Evolutionary conservation across 2,329 filamentous ascomycete species (phyloP), one percentile per base, ranked within the genome.

Genomic region (Colletotrichum eleusines): DNA sequence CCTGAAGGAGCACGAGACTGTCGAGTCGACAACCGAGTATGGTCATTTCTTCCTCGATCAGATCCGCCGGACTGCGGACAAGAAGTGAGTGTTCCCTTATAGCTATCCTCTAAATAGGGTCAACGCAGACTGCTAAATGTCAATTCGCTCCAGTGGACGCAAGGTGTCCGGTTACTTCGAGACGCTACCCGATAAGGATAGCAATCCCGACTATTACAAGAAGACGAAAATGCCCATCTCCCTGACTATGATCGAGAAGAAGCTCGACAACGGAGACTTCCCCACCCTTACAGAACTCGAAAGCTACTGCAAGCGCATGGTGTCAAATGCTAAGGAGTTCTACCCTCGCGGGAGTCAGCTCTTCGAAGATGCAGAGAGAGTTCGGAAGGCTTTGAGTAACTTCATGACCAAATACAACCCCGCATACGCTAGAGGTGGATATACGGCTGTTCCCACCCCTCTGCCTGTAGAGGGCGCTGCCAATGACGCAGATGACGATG

Each of bases 371-470:
- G 94, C 94, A 11, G 94, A 97, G 80, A 90, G 94, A 59, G 88
- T 97, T 55, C 88, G 94, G 57, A 97, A 97, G 81, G 91, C 94
- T 3, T 86, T 95, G 50, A 95, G 92, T 79, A 95, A 95, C 76
- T 94, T 90, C 79, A 97, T 97, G 94, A 91, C 91, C 66, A 92
- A 92, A 79, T 88, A 91, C 75, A 97, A 97, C 76, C 94, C 94
- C 18, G 93, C 93, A 20, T 97, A 97, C 80, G 88, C 89, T 73
- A 84, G 86, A 20, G 71, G 72, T 53, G 84, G 83, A 57, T 96
- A 97, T 77, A 86, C 88, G 71, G 91, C 92, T 6, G 85, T 92
- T 55, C 88, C 94, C 7, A 94, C 93, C 1, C 92, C 94, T 0
- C 84, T 95, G 20, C 91, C 91, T 0, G 84, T 85, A n/a, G 85